These are phyloP conservation scores for Conticribra guillardii DNA, from an alignment of 108 stramenopile genomes.

Conservation along the genomic window DNA sequence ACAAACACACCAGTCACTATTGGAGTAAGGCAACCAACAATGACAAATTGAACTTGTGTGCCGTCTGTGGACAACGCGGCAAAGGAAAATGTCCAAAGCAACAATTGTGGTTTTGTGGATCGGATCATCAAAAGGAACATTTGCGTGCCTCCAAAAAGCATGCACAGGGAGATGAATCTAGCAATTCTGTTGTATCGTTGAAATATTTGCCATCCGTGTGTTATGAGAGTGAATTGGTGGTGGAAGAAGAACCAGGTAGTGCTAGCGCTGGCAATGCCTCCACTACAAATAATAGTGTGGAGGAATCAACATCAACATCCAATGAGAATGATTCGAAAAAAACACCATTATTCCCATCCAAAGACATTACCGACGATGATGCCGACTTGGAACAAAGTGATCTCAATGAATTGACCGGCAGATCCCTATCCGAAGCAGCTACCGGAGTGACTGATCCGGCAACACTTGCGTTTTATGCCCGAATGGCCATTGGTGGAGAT, in stretches of 20 bases:
- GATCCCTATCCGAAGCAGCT: conserved; percentile 19
- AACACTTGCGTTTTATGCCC: conserved; percentile 77
- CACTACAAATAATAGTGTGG: background rate
- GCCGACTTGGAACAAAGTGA: conserved; percentile 77
- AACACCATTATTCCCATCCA: conserved; percentile 35
- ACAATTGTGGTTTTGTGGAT: conserved; percentile 63
- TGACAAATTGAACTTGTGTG: conserved; percentile 61
- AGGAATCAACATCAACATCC: no score
- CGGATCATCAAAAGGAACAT: conserved; percentile 80
- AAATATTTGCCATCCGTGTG: conserved; percentile 73
- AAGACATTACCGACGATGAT: conserved; percentile 57
- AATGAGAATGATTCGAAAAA: conserved; percentile 25
- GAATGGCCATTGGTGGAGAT: conserved; percentile 49
- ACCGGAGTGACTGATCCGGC: conserved; percentile 64
- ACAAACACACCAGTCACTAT: conserved; percentile 54
- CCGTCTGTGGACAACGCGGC: conserved; percentile 72
- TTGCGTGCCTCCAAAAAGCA: conserved; percentile 30
- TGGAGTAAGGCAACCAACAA: conserved; percentile 35
- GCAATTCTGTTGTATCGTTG: conserved; percentile 15
- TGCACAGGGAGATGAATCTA: conserved; percentile 22
- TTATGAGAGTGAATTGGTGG: conserved; percentile 75
- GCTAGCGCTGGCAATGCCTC: background rate
- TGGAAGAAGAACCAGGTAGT: conserved; percentile 78
- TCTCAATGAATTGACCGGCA: conserved; percentile 77
- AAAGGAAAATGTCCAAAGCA: conserved; percentile 74